Conservation (phyloP, 2,329 filamentous ascomycete species). For the Cytospora leucostoma region DNA sequence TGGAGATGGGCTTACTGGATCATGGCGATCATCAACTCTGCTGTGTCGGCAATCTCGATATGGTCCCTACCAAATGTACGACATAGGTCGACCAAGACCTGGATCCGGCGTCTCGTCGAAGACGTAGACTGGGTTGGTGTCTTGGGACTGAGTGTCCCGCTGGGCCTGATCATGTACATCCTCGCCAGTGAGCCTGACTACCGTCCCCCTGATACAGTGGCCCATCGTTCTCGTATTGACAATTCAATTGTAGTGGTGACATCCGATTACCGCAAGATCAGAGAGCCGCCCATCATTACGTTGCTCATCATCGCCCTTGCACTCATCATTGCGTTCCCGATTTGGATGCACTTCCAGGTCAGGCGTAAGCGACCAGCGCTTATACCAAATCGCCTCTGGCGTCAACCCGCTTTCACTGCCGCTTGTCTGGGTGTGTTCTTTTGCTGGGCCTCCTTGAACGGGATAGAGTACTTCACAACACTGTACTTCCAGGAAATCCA, state of each 20-base stretch:
- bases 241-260: constrained; percentile 37
- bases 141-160: constrained; percentile 44
- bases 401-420: constrained; percentile 54
- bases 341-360: constrained; percentile 57
- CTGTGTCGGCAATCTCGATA: constrained; percentile 39
- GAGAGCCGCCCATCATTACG: constrained; percentile 43
- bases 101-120: constrained; percentile 35
- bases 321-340: constrained; percentile 51
- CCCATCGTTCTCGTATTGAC: constrained; percentile 1
- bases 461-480: constrained; percentile 50
- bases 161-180: constrained; percentile 54
- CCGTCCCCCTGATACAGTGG: not conserved
- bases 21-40: constrained; percentile 40
- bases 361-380: constrained; percentile 51
- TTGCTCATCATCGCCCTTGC: constrained; percentile 46
- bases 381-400: constrained; percentile 63
- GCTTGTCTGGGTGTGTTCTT: constrained; percentile 55
- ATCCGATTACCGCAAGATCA: constrained; percentile 41
- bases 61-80: constrained; percentile 39
- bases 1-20: constrained; percentile 51
- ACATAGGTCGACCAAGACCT: constrained; percentile 31
- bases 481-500: constrained; percentile 55
- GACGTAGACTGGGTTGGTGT: constrained; percentile 58
- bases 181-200: constrained; percentile 40
- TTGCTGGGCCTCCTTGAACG: constrained; percentile 48